These are phyloP conservation scores for Myriangium duriaei DNA, from an alignment of 2,329 filamentous ascomycete species.

Conservation along the genomic window DNA sequence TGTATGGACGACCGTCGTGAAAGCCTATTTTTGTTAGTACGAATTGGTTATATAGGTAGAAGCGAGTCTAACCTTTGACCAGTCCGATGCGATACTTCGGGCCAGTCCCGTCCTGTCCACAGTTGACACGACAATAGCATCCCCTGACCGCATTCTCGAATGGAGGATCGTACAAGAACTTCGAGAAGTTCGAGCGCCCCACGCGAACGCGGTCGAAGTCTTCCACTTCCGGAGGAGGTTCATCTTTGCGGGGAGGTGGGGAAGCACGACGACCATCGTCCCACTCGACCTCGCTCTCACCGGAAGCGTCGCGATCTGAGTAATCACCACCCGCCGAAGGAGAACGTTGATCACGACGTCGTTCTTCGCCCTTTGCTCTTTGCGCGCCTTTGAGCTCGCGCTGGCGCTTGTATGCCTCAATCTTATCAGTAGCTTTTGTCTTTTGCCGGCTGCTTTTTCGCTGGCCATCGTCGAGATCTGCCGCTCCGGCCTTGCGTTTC, in stretches of 20 bases:
- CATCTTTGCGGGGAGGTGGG: constrained; percentile 41
- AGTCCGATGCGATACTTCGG: constrained; percentile 78
- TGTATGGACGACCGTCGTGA: constrained; percentile 66
- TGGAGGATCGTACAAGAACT: constrained; percentile 85
- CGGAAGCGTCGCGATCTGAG: constrained; percentile 47
- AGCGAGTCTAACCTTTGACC: constrained; percentile 57
- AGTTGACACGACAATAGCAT: constrained; percentile 73
- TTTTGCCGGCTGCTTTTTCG: constrained; percentile 50
- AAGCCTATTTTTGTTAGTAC: constrained; percentile 49
- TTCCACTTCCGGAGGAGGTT: constrained; percentile 57
- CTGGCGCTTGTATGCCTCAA: constrained; percentile 56
- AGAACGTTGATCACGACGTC: constrained; percentile 35
- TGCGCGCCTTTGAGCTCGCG: constrained; percentile 49
- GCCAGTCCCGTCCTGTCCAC: constrained; percentile 56
- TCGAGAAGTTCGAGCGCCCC: constrained; percentile 72
- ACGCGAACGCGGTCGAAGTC: constrained; percentile 77
- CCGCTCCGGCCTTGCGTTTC: constrained; percentile 61
- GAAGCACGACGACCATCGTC: constrained; percentile 43
- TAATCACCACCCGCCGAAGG: constrained; percentile 24
- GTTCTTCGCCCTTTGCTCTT: constrained; percentile 30
- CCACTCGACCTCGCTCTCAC: constrained; percentile 72
- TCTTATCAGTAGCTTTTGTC: constrained; percentile 53
- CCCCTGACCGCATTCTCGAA: constrained; percentile 73
- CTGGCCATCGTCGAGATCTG: constrained; percentile 65
- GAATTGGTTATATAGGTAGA: constrained; percentile 3